Conservation (phyloP, 2,329 filamentous ascomycete species). For the Neonectria ditissima region DNA sequence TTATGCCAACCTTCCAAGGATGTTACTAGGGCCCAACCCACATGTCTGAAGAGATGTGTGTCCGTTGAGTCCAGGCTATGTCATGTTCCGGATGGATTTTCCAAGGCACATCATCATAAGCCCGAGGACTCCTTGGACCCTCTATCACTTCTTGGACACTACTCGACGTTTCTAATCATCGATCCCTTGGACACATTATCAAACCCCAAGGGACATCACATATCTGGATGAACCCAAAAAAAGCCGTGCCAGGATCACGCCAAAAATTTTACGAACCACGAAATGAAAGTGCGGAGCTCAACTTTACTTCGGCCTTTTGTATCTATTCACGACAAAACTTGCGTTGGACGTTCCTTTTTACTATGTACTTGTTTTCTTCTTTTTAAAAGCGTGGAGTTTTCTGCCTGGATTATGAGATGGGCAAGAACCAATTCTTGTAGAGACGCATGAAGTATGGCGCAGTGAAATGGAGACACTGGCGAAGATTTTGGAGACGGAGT, state of each 20-base stretch:
- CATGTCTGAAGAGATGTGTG: constrained; percentile 1
- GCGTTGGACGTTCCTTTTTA: constrained; percentile 25
- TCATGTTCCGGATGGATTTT: constrained; percentile 30
- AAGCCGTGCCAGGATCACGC: constrained; percentile 41
- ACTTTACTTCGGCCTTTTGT: constrained; percentile 37
- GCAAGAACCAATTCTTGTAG: constrained; percentile 43
- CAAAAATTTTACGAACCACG: constrained; percentile 41
- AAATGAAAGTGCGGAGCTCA: constrained; percentile 44
- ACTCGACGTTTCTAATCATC: constrained; percentile 28
- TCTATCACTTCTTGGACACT: constrained; percentile 25
- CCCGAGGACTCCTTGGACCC: constrained; percentile 13
- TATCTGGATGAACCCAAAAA: constrained; percentile 27
- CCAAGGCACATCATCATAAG: constrained; percentile 28
- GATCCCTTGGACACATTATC: constrained; percentile 20
- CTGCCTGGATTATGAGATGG: constrained; percentile 42
- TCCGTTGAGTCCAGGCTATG: constrained; percentile 1
- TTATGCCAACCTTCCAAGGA: constrained; percentile 64
- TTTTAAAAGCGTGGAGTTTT: constrained; percentile 46
- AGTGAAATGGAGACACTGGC: constrained; percentile 36
- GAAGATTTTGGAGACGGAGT: constrained; percentile 39
- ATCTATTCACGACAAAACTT: constrained; percentile 32
- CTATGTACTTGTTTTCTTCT: constrained; percentile 37
- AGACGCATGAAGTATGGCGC: constrained; percentile 47
- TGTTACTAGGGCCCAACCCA: constrained; percentile 54
- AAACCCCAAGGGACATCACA: constrained; percentile 18